These are phyloP conservation scores for Geotrichum siamense DNA, from an alignment of 1,139 yeast genomes.

Conservation along the genomic window DNA sequence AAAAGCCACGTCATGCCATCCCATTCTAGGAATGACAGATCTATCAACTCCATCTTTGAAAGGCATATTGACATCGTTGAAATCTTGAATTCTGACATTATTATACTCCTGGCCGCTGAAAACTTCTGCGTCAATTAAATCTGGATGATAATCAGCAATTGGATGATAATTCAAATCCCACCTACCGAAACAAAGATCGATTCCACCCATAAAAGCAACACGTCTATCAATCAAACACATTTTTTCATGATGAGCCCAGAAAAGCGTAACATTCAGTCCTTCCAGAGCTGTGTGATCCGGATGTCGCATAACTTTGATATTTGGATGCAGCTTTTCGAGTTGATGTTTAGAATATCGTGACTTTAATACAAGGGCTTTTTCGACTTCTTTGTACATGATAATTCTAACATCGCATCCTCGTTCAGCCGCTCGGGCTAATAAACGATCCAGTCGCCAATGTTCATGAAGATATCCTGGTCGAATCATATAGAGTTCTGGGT, in stretches of 20 bases:
- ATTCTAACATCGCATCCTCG: conserved; percentile 58
- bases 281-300: conserved; percentile 58
- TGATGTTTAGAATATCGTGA: conserved; percentile 57
- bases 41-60: conserved; percentile 19
- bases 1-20: conserved; percentile 22
- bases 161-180: conserved; percentile 56
- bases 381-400: conserved; percentile 56
- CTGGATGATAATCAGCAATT: conserved; percentile 19
- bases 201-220: conserved; percentile 54
- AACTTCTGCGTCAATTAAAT: conserved; percentile 18
- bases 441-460: conserved; percentile 53
- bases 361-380: conserved; percentile 53
- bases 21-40: conserved; percentile 20
- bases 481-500: conserved; percentile 53
- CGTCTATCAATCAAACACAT: conserved; percentile 51
- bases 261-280: conserved; percentile 39
- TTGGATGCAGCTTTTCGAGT: conserved; percentile 48
- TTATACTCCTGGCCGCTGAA: conserved; percentile 21
- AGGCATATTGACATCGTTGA: conserved; percentile 18
- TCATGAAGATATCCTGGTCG: conserved; percentile 60
- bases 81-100: conserved; percentile 20
- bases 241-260: conserved; percentile 66
- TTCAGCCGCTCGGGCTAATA: conserved; percentile 52
- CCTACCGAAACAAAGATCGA: conserved; percentile 57
- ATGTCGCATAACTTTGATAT: conserved; percentile 55